Evolutionary conservation across 2,329 filamentous ascomycete genomes (phyloP), one percentile per base, ranked within the genome.

Genomic region (Hypoxylon sp.): DNA sequence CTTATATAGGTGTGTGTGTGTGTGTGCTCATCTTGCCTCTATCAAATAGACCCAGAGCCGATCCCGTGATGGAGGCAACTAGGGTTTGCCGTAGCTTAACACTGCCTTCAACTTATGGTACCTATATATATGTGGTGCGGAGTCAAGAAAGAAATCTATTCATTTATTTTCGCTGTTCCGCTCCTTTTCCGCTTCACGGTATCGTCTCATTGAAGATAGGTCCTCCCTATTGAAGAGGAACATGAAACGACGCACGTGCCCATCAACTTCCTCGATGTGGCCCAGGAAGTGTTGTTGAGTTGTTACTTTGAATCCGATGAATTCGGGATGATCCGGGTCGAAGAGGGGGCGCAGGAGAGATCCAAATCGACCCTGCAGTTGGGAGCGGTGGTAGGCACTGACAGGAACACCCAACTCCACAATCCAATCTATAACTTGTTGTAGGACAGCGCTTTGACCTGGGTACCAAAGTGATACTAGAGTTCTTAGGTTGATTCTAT

Each of bases 401-500:
- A 63, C 48, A 17, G 58, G 54, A 14, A 56, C 48, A 4, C 63
- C 67, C 6, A 69, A 29, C 13, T 37, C 61, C 5, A 66, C 17
- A 3, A 69, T 66, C 63, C 63, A 69, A 14, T 69, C 63, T 14
- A 69, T 63, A 29, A 60, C 67, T 22, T 66, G 39, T 31, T 59
- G 53, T 0, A 69, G 54, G 14, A 63, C 3, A 8, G 47, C 8
- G 44, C 37, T 33, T 11, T 63, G 54, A 8, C 29, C n/a, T 29
- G 63, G 63, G 24, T 57, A 69, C 63, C 63, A 69, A 6, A 66
- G 13, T 22, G 54, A 48, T 13, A 59, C 58, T 2, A 67, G 22
- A 3, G 53, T 33, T n/a, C 42, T 59, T 9, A 67, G 19, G 35
- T 44, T 8, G 26, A 67, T 54, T 2, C 10, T 29, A 8, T 39